Percentiles rank a stretch among this genome's conserved stretches.
Evolutionary conservation across 1,284 basidiomycete species (phyloP).

Genomic region (Cystobasidium pallidum): DNA sequence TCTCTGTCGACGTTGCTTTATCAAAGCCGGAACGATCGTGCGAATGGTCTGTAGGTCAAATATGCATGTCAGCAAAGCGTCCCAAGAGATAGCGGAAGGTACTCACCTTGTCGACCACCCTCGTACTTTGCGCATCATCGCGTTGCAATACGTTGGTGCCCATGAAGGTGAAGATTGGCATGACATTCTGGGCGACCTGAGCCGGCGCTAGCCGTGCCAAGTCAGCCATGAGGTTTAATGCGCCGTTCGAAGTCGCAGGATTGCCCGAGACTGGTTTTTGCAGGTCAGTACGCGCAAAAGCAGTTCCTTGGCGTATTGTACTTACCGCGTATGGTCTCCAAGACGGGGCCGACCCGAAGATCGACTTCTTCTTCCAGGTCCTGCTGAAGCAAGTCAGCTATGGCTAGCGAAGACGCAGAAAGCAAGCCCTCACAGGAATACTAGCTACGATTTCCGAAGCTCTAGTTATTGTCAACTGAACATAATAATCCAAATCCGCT

Average conservation of each 20-base stretch:
- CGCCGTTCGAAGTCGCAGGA: conserved; percentile 92
- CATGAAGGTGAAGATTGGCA: conserved; percentile 99
- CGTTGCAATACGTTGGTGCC: conserved; percentile 93
- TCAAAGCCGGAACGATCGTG: conserved; percentile 79
- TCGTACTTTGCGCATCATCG: conserved; percentile 93
- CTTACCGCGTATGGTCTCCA: conserved; percentile 81
- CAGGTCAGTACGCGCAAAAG: neutral
- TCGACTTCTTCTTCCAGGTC: conserved; percentile 37
- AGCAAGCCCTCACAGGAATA: neutral
- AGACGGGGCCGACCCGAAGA: conserved; percentile 71
- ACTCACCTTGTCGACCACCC: conserved; percentile 84
- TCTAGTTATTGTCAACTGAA: conserved; percentile 54
- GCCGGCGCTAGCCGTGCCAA: conserved; percentile 84
- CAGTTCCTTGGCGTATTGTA: neutral
- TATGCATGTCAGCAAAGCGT: conserved; percentile 27
- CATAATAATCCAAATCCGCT: conserved; percentile 16
- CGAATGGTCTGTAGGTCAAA: conserved; percentile 71
- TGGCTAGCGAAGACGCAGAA: neutral
- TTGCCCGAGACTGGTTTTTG: conserved; percentile 71
- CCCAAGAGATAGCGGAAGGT: no score
- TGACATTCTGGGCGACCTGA: conserved; percentile 88
- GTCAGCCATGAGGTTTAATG: conserved; percentile 83
- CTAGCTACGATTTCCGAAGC: neutral
- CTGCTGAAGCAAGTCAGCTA: neutral
- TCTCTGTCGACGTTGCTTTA: conserved; percentile 16